Conservation (phyloP, 257 asterid species). For the Lycium ferocissimum region DNA sequence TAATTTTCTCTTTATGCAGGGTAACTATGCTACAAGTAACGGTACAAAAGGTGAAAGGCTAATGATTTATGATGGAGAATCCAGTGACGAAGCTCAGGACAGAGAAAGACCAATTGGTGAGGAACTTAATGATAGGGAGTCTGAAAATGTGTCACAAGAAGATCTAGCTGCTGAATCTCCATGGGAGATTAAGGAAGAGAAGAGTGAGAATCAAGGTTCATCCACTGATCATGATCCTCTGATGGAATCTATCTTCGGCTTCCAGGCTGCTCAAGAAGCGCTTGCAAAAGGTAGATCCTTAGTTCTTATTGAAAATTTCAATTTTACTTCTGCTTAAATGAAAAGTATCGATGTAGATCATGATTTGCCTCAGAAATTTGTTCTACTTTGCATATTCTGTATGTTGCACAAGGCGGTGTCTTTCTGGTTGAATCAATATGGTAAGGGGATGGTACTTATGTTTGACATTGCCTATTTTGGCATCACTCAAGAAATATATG, state of each 20-base stretch:
- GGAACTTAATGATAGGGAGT: slow-evolving; percentile 51
- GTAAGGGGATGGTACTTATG: background rate
- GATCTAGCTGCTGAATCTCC: slow-evolving; percentile 60
- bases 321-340: background rate
- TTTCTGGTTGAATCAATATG: slow-evolving; percentile 12
- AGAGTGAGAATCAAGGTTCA: slow-evolving; percentile 52
- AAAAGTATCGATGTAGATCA: slow-evolving; percentile 9
- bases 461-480: slow-evolving; percentile 16
- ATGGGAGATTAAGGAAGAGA: slow-evolving; percentile 56
- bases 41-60: slow-evolving; percentile 54
- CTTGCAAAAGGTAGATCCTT: slow-evolving; percentile 61
- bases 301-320: slow-evolving; percentile 26
- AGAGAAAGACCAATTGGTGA: slow-evolving; percentile 43
- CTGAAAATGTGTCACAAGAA: slow-evolving; percentile 51
- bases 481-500: background rate
- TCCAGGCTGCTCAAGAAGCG: slow-evolving; percentile 67
- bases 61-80: slow-evolving; percentile 56
- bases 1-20: slow-evolving; percentile 79
- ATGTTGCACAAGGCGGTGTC: background rate
- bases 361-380: background rate
- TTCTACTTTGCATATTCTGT: slow-evolving; percentile 19
- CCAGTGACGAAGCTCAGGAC: slow-evolving; percentile 60
- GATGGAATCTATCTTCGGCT: slow-evolving; percentile 51
- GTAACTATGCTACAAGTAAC: slow-evolving; percentile 54
- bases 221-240: slow-evolving; percentile 56